These are phyloP conservation scores for Phytophthora nicotianae DNA, from an alignment of 352 stramenopile genomes.

Conservation along the genomic window DNA sequence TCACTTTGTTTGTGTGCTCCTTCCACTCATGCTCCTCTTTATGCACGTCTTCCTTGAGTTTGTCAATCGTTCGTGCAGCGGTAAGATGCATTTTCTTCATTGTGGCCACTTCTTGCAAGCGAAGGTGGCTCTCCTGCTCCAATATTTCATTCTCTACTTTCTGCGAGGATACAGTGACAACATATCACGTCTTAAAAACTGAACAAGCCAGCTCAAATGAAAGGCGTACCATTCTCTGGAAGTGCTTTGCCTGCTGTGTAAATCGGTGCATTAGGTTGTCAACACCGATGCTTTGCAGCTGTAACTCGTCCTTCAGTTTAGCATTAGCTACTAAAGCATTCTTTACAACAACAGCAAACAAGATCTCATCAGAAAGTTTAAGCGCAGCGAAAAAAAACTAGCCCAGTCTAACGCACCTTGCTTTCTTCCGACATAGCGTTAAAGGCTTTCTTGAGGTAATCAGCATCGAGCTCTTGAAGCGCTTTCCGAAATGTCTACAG, in stretches of 20 bases:
- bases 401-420: conserved; percentile 41
- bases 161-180: conserved; percentile 25
- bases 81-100: conserved; percentile 73
- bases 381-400: not conserved
- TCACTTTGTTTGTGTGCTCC: conserved; percentile 47
- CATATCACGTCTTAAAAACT: not conserved
- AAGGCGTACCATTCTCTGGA: conserved; percentile 65
- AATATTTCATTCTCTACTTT: conserved; percentile 84
- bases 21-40: conserved; percentile 66
- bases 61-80: conserved; percentile 59
- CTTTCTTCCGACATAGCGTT: conserved; percentile 85
- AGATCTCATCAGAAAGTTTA: not conserved
- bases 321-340: conserved; percentile 81
- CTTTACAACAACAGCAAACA: conserved; percentile 25
- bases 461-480: conserved; percentile 74
- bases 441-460: conserved; percentile 84
- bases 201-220: not conserved
- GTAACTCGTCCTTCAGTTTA: conserved; percentile 81
- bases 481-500: conserved; percentile 72
- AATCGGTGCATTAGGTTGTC: conserved; percentile 85
- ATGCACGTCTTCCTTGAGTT: conserved; percentile 55
- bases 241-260: conserved; percentile 67
- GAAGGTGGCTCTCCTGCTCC: conserved; percentile 69
- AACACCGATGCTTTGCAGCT: conserved; percentile 78
- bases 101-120: conserved; percentile 56